Evolutionary conservation across 345 rosid genomes (phyloP), one percentile per base, ranked within the genome.

Genomic region (Citrus mangshanensis): DNA sequence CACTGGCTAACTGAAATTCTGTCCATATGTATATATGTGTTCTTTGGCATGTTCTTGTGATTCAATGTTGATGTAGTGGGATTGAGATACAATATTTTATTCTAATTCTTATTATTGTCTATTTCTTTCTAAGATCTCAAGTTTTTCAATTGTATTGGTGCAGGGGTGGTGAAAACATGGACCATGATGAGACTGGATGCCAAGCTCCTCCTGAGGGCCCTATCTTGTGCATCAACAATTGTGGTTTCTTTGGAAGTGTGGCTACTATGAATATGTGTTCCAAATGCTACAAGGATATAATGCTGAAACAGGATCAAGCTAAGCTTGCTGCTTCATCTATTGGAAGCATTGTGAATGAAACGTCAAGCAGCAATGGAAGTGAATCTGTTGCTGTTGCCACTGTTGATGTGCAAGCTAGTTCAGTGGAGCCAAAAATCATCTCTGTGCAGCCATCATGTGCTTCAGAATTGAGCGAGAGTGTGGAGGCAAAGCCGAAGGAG

Each of bases 241-340:
- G 98, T 27, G 98, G 98, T 81, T 94, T 93, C 95, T 94, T 91
- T 32, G 97, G 97, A 80, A 94, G 96, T 68, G 89, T 93, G 16
- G 95, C 96, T 49, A 93, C 98, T 7, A 94, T 89, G 96, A 94
- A 94, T 82, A 91, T 94, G 97, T 94, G 98, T 75, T 94, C 98
- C 27, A 94, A 94, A 86, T 94, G 97, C 88, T 97, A 95, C 91
- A 93, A 95, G 89, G 92, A 82, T 77, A 82, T 82, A 71, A 27
- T 90, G 68, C 79, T 91, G 82, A 89, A 93, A 79, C 92, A 93
- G 82, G 93, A 93, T 80, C 93, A 95, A 54, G 89, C 93, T 28
- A 87, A 91, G 84, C 89, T 90, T 73, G 95, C 97, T 2, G 90
- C 89, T 38, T 86, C 94, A 61, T 85, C 95, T 22, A 85, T 92